These are phyloP conservation scores for Brassica juncea DNA, from an alignment of 345 rosid genomes.

Conservation along the genomic window DNA sequence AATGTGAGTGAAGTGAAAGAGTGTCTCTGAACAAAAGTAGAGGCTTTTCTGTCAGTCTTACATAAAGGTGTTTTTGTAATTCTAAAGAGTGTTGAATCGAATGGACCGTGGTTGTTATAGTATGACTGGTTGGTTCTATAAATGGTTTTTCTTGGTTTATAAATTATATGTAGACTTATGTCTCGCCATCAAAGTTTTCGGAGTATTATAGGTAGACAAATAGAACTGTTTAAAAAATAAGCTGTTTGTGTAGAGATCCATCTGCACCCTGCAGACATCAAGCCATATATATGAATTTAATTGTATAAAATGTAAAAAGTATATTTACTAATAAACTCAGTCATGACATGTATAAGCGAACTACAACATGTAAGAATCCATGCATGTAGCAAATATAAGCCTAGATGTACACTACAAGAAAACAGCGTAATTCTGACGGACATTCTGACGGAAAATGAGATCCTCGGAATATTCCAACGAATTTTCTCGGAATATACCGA, in stretches of 20 bases:
- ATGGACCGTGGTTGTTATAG: slow-evolving; percentile 23
- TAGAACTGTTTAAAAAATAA: neutral
- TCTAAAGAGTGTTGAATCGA: slow-evolving; percentile 30
- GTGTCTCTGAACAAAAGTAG: slow-evolving; percentile 13
- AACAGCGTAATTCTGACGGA: too few species aligned
- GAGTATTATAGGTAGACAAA: neutral
- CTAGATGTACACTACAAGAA: too few species aligned
- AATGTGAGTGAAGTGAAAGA: slow-evolving; percentile 16
- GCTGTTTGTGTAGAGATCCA: neutral
- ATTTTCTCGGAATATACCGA: too few species aligned
- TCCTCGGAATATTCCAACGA: too few species aligned
- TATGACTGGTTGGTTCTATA: slow-evolving; percentile 24
- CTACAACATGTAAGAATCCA: too few species aligned
- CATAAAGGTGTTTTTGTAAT: slow-evolving; percentile 16
- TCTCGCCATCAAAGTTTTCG: neutral
- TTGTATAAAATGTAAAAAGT: neutral
- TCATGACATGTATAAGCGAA: too few species aligned
- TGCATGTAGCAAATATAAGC: too few species aligned
- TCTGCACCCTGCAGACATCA: neutral
- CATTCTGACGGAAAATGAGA: too few species aligned
- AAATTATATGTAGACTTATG: neutral
- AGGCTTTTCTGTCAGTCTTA: slow-evolving; percentile 24
- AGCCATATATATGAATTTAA: neutral
- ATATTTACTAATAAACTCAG: too few species aligned
- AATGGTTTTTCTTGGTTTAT: neutral